phyloP scores from a whole-genome alignment of 352 stramenopile species.

The Globisporangium irregulare region DNA sequence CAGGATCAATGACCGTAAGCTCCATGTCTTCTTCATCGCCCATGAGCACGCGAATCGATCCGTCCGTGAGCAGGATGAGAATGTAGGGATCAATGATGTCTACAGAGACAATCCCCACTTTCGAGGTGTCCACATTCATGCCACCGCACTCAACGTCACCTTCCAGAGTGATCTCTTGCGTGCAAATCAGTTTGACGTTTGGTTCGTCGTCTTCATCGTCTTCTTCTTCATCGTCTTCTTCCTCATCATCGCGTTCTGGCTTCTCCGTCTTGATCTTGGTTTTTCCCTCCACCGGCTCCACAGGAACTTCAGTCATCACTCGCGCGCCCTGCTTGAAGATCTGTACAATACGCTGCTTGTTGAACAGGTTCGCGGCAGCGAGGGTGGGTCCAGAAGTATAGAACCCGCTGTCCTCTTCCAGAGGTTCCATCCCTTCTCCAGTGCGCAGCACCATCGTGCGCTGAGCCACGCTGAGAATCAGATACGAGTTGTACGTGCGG shows the following conservation, averaged over 20 bases:
- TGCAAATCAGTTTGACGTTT: conserved; percentile 69
- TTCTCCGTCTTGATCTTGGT: conserved; percentile 11
- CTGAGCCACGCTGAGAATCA: conserved; percentile 80
- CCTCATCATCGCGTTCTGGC: conserved; percentile 24
- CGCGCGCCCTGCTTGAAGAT: conserved; percentile 83
- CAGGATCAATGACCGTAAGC: conserved; percentile 74
- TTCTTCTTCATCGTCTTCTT: conserved; percentile 30
- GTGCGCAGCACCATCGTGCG: conserved; percentile 84
- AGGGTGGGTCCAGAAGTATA: conserved; percentile 81
- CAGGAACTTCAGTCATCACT: conserved; percentile 74
- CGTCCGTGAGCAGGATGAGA: conserved; percentile 75
- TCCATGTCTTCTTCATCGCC: conserved; percentile 82
- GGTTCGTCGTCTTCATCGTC: conserved; percentile 59
- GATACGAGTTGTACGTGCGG: conserved; percentile 66
- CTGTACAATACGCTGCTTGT: conserved; percentile 81
- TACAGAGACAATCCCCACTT: conserved; percentile 77
- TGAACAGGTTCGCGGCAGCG: conserved; percentile 75
- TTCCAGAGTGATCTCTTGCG: conserved; percentile 81
- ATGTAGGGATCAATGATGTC: conserved; percentile 86
- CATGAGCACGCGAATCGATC: conserved; percentile 75
- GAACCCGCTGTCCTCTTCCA: conserved; percentile 83
- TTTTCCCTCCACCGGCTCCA: conserved; percentile 19
- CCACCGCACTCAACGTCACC: conserved; percentile 76
- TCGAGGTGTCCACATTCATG: conserved; percentile 77
- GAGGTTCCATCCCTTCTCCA: conserved; percentile 78